Evolutionary conservation across 2,329 filamentous ascomycete species (phyloP), one percentile per base, ranked within the genome.

Genomic region (Trematosphaeria pertusa): DNA sequence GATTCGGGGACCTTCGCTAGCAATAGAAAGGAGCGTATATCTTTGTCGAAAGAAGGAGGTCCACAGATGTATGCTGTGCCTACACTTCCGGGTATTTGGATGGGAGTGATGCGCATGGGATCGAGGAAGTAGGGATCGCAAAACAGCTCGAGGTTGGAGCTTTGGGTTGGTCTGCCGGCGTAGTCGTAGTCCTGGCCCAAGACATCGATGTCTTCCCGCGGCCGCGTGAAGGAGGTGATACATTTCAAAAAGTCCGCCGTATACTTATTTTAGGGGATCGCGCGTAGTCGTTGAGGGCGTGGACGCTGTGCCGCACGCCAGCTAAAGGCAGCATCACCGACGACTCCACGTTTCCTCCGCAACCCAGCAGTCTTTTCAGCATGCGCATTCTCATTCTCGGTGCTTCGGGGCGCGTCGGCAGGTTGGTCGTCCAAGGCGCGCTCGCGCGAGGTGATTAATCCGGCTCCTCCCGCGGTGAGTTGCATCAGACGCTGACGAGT

Each of bases 371-470:
- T 18, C 14, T 18, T 8, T 19, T 41, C 41, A 35, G 19, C 34
- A 52, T 78, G 73, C 75, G 75, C 35, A 52, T 81, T 50, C 73
- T 81, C 48, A 59, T 80, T 46, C 61, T 81, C 28, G 78, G 78
- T 26, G 78, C 70, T 44, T 76, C 67, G 30, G 78, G 79, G 32
- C 74, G 75, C 44, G 79, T 77, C 38, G 78, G 78, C 50, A 62
- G 69, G 38, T 65, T 78, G 21, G 66, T 76, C 39, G 63, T 79
- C 35, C 43, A 71, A 15, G 66, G 73, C 35, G 71, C 74, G 20
- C 67, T 81, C 7, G 46, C 57, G 6, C 61, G 67, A 34, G 34
- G 31, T 44, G 30, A 28, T 10, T 19, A 4, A 9, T 24, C 33
- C 35, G 35, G 17, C 8, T 50, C 39, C 24, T 28, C 40, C 33